Percentiles rank a stretch among this genome's conserved stretches.
phyloP scores from a whole-genome alignment of 805 yeast species.

The Barnettozyma californica region DNA sequence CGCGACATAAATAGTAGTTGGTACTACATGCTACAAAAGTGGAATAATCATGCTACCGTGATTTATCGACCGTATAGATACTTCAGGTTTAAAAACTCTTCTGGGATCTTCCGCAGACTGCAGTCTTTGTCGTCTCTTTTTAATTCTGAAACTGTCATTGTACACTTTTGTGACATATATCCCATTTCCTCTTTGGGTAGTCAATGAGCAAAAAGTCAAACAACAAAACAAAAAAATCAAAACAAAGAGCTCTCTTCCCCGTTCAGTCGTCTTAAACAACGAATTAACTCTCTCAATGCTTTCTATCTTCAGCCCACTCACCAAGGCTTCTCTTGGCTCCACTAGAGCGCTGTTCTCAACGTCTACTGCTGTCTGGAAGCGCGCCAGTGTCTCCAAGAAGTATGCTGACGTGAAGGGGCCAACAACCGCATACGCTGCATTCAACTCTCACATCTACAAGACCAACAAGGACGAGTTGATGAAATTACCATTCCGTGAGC shows the following conservation, averaged over 20 bases:
- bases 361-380: neutral
- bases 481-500: slow-evolving; percentile 11
- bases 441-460: slow-evolving; percentile 12
- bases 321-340: neutral
- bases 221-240: neutral
- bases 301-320: neutral
- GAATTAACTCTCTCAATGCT: neutral
- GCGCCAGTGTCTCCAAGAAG: neutral
- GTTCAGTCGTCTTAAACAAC: neutral
- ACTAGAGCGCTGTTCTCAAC: slow-evolving; percentile 2
- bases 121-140: neutral
- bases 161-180: neutral
- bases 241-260: neutral
- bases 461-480: slow-evolving; percentile 12
- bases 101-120: too few species aligned
- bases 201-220: neutral
- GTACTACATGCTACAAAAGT: too few species aligned
- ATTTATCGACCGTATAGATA: too few species aligned
- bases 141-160: neutral
- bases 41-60: too few species aligned
- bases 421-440: slow-evolving; percentile 5
- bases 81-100: too few species aligned
- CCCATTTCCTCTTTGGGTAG: neutral
- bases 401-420: slow-evolving; percentile 1
- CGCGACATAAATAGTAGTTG: too few species aligned